A percentile compares a stretch with the other conserved stretches of the same genome.
phyloP scores from a whole-genome alignment of 768 basidiomycete species.

The Brasilioporus rufonigricans region DNA sequence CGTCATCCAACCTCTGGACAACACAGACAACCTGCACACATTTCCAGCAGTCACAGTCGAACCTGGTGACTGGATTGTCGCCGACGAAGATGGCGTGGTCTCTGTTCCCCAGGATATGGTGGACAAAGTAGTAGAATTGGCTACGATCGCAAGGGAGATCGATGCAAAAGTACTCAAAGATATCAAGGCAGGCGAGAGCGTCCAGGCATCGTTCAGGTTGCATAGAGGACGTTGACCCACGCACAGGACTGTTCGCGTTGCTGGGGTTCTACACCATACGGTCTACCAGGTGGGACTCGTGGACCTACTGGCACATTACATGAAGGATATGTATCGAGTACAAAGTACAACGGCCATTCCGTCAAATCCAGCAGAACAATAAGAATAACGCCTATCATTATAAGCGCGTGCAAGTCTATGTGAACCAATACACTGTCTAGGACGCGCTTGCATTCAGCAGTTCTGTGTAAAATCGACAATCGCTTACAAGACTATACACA shows the following conservation, averaged over 20 bases:
- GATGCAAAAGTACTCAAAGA: constrained; percentile 76
- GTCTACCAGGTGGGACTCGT: neutral
- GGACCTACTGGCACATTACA: constrained; percentile 17
- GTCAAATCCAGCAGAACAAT: constrained; percentile 22
- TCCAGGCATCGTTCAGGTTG: constrained; percentile 74
- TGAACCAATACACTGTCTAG: constrained; percentile 4
- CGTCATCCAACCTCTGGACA: constrained; percentile 36
- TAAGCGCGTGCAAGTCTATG: constrained; percentile 4
- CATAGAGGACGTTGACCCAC: constrained; percentile 53
- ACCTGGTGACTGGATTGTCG: constrained; percentile 83
- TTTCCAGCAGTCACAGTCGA: constrained; percentile 58
- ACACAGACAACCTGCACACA: constrained; percentile 30
- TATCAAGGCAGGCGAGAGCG: constrained; percentile 69
- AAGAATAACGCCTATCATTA: constrained; percentile 7
- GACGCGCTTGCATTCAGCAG: neutral
- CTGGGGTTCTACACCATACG: neutral
- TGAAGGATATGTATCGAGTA: constrained; percentile 18
- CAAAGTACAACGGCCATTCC: constrained; percentile 15
- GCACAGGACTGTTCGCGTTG: neutral
- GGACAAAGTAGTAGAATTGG: constrained; percentile 54
- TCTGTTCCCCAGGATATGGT: constrained; percentile 62
- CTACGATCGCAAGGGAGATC: constrained; percentile 54
- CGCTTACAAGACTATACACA: constrained; percentile 3
- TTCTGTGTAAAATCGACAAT: neutral
- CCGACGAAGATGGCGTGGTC: constrained; percentile 87